A percentile compares a stretch with the other conserved stretches of the same genome.
phyloP scores from a whole-genome alignment of 345 rosid species.

The Sonneratia alba region DNA sequence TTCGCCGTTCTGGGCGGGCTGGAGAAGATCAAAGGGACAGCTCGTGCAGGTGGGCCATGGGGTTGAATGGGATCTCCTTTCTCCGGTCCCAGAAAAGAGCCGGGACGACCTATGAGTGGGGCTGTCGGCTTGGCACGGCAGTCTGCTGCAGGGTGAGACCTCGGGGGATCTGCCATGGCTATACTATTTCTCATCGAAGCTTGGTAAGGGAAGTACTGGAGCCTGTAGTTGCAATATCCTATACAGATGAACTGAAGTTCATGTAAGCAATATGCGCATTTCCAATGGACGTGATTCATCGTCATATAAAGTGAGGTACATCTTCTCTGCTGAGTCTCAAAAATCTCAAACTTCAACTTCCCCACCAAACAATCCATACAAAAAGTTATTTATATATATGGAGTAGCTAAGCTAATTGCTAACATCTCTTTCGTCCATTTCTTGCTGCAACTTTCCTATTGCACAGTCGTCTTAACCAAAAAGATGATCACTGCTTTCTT shows the following conservation, averaged over 20 bases:
- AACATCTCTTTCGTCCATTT: background rate
- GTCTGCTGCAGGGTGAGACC: constrained; percentile 35
- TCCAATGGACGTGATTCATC: background rate
- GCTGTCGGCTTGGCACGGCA: constrained; percentile 16
- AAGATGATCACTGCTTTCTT: too few species aligned
- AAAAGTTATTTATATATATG: background rate
- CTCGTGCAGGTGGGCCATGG: constrained; percentile 6
- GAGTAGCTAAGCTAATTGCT: constrained; percentile 43
- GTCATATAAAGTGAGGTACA: background rate
- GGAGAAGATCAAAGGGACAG: constrained; percentile 15
- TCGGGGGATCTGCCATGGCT: constrained; percentile 34
- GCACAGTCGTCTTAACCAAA: background rate
- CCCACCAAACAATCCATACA: constrained; percentile 31
- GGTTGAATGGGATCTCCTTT: constrained; percentile 15
- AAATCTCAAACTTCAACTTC: constrained; percentile 31
- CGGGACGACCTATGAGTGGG: constrained; percentile 4
- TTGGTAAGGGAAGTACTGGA: background rate
- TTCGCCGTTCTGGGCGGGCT: constrained; percentile 19
- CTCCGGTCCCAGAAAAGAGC: constrained; percentile 13
- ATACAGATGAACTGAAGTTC: background rate
- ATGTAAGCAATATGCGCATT: background rate
- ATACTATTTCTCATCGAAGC: background rate
- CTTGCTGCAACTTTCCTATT: background rate
- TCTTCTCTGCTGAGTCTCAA: background rate
- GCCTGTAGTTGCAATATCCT: background rate